Evolutionary conservation across 2,329 filamentous ascomycete species (phyloP).

Genomic region (Claviceps paspali): DNA sequence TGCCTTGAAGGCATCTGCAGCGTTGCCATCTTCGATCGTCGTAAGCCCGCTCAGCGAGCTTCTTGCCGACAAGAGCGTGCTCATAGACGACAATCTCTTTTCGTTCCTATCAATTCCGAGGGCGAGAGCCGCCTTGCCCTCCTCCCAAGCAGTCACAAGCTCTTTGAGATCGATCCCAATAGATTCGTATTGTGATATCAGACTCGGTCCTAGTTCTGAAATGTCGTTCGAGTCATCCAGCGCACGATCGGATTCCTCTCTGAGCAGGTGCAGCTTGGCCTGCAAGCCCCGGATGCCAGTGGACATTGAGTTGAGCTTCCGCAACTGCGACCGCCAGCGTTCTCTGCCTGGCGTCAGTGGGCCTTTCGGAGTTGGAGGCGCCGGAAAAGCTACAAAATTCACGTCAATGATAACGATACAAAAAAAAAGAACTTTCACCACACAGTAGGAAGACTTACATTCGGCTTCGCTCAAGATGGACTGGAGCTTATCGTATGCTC

Average conservation of each 20-base stretch:
- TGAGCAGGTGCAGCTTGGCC: conserved; percentile 82
- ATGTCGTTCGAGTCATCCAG: conserved; percentile 60
- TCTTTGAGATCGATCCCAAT: conserved; percentile 77
- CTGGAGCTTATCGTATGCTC: conserved; percentile 50
- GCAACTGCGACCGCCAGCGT: conserved; percentile 70
- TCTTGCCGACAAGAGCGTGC: conserved; percentile 41
- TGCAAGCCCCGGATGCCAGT: conserved; percentile 83
- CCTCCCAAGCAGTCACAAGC: conserved; percentile 72
- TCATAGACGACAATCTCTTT: conserved; percentile 49
- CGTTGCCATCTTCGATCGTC: conserved; percentile 38
- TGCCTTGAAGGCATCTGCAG: conserved; percentile 52
- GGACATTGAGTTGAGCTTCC: conserved; percentile 76
- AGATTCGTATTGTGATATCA: conserved; percentile 86
- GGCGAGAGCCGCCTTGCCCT: conserved; percentile 69
- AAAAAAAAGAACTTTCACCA: not conserved
- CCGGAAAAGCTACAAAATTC: conserved; percentile 30
- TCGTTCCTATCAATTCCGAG: conserved; percentile 71
- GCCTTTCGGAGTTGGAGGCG: conserved; percentile 40
- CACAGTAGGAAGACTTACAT: conserved; percentile 32
- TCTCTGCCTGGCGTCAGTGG: conserved; percentile 61
- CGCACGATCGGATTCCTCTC: conserved; percentile 73
- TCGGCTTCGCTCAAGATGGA: conserved; percentile 66
- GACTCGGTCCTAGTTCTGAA: conserved; percentile 58
- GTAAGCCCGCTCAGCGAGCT: conserved; percentile 54
- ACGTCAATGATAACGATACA: not conserved